phyloP scores from a whole-genome alignment of 176 grass and related monocot genomes.

The Bothriochloa decipiens region DNA sequence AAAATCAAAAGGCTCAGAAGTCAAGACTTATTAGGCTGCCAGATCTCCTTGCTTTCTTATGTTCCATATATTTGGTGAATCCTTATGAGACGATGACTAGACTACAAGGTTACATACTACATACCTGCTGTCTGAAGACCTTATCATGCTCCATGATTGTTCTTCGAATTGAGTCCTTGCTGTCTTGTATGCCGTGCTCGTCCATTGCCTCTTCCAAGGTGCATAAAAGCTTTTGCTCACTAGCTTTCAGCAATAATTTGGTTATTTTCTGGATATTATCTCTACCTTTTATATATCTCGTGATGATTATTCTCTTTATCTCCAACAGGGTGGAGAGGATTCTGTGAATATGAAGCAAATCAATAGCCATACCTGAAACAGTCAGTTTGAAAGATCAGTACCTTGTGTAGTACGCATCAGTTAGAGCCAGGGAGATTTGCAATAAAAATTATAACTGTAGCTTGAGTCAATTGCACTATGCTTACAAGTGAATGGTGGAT shows the following conservation, averaged over 20 bases:
- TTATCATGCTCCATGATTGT: constrained; percentile 78
- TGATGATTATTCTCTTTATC: constrained; percentile 33
- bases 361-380: constrained; percentile 60
- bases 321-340: constrained; percentile 45
- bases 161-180: constrained; percentile 63
- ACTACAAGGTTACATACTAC: neutral
- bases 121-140: constrained; percentile 84
- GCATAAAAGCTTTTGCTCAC: constrained; percentile 34
- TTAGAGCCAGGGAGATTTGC: neutral
- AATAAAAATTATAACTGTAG: neutral
- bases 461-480: neutral
- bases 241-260: constrained; percentile 48
- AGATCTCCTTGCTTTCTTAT: neutral
- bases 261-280: constrained; percentile 40
- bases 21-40: constrained; percentile 22
- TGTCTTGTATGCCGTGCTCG: constrained; percentile 37
- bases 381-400: constrained; percentile 36
- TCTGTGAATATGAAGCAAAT: constrained; percentile 45
- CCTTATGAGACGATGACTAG: constrained; percentile 14
- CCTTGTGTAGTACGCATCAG: neutral
- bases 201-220: constrained; percentile 59
- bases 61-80: constrained; percentile 20
- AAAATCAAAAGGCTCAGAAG: neutral
- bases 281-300: constrained; percentile 32
- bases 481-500: constrained; percentile 27